A percentile compares a stretch with the other conserved stretches of the same genome.
phyloP scores from a whole-genome alignment of 768 basidiomycete genomes.

The Amanita pseudoporphyria region DNA sequence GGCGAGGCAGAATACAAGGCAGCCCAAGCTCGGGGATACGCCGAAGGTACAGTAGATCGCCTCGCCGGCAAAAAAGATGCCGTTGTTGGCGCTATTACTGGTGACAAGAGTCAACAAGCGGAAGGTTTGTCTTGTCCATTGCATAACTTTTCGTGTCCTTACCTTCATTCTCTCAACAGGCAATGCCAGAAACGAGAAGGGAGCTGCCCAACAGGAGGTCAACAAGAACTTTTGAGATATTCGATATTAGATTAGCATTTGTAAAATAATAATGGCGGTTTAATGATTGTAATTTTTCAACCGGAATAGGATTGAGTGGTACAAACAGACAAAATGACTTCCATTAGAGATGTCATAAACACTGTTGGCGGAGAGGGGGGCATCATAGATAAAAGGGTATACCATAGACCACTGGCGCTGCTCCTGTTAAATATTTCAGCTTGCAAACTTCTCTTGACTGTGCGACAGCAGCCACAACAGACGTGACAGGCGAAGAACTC shows the following conservation, averaged over 20 bases:
- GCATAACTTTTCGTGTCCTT: background rate
- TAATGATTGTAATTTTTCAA: background rate
- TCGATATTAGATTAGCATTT: background rate
- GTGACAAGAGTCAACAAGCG: slow-evolving; percentile 36
- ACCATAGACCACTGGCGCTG: slow-evolving; percentile 91
- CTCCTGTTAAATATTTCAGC: slow-evolving; percentile 88
- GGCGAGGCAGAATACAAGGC: slow-evolving; percentile 43
- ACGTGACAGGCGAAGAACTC: slow-evolving; percentile 22
- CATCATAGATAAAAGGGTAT: slow-evolving; percentile 75
- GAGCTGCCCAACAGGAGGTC: slow-evolving; percentile 39
- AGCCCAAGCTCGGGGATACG: slow-evolving; percentile 40
- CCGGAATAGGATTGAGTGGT: background rate
- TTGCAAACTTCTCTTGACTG: slow-evolving; percentile 75
- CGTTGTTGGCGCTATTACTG: slow-evolving; percentile 41
- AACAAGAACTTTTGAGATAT: slow-evolving; percentile 26
- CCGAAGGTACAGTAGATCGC: slow-evolving; percentile 36
- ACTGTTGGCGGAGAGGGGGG: too few species aligned
- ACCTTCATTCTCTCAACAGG: slow-evolving; percentile 22
- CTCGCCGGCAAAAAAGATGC: slow-evolving; percentile 37
- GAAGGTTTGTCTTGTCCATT: slow-evolving; percentile 21
- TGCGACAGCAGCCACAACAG: slow-evolving; percentile 69
- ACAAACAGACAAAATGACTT: background rate
- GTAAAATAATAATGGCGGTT: background rate
- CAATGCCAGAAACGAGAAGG: slow-evolving; percentile 44
- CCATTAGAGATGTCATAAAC: too few species aligned